Percentiles rank a stretch among this genome's conserved stretches.
These are phyloP conservation scores for Persicaria maculosa DNA, from an alignment of 148 eudicot species.

Conservation along the genomic window DNA sequence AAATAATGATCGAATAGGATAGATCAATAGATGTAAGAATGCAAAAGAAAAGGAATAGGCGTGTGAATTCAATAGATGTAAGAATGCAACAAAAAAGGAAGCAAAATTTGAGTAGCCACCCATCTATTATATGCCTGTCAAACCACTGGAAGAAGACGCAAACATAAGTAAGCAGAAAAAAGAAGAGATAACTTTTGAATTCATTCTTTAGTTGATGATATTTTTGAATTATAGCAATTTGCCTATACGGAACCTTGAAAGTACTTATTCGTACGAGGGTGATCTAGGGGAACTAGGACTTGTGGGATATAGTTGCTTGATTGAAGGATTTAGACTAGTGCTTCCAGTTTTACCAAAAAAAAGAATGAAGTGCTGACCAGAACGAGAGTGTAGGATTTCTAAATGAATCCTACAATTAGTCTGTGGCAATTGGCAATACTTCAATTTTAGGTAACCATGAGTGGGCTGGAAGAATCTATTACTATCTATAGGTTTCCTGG, in stretches of 20 bases:
- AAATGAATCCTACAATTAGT: too few relatives aligned
- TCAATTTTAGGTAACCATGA: background rate
- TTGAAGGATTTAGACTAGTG: background rate
- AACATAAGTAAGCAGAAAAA: constrained; percentile 46
- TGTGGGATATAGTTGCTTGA: background rate
- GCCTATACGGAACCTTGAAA: background rate
- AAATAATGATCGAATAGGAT: too few relatives aligned
- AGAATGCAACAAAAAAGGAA: too few relatives aligned
- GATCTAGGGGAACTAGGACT: background rate
- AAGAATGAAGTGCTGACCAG: too few relatives aligned
- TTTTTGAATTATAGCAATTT: background rate
- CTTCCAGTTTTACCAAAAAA: too few relatives aligned
- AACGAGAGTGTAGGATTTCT: background rate
- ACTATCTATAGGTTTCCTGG: too few relatives aligned
- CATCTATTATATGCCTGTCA: constrained; percentile 58
- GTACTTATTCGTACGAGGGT: background rate
- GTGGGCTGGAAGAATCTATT: too few relatives aligned
- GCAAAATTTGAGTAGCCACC: too few relatives aligned
- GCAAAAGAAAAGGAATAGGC: too few relatives aligned
- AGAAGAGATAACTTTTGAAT: constrained; percentile 58
- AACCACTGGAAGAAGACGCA: constrained; percentile 60
- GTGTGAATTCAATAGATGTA: too few relatives aligned
- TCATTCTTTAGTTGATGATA: background rate
- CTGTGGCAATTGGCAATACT: background rate
- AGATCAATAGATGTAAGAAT: too few relatives aligned